These are phyloP conservation scores for Pachyrhizus erosus DNA, from an alignment of 306 rosid genomes.

Conservation along the genomic window DNA sequence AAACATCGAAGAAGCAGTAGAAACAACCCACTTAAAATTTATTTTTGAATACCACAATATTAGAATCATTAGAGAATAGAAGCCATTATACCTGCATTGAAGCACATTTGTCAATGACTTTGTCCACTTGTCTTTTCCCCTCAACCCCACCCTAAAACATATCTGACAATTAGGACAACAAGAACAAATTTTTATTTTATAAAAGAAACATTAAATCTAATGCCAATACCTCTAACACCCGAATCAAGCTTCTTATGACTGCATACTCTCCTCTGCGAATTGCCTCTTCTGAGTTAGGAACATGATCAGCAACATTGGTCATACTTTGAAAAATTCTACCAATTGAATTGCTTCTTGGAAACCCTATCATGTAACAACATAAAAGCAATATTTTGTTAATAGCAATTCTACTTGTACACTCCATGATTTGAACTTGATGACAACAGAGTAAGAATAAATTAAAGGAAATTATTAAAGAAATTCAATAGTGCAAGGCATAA, in stretches of 20 bases:
- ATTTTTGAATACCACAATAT: constrained; percentile 8
- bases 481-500: not conserved
- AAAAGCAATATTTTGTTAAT: constrained; percentile 22
- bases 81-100: constrained; percentile 79
- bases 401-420: constrained; percentile 7
- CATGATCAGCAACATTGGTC: constrained; percentile 57
- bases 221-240: constrained; percentile 78
- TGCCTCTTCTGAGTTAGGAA: constrained; percentile 79
- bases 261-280: constrained; percentile 86
- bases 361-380: constrained; percentile 56
- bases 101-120: constrained; percentile 86
- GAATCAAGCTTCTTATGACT: constrained; percentile 83
- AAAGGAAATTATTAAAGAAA: not conserved
- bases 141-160: constrained; percentile 82
- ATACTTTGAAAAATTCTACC: constrained; percentile 66
- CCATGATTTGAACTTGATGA: constrained; percentile 19
- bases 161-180: constrained; percentile 22
- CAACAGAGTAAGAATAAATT: not conserved
- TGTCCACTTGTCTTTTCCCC: constrained; percentile 93
- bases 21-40: constrained; percentile 25
- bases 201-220: constrained; percentile 32
- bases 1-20: not conserved
- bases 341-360: constrained; percentile 72
- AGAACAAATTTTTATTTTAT: not conserved
- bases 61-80: constrained; percentile 23